Evolutionary conservation across 164 flowering plant genomes (phyloP), one percentile per base, ranked within the genome.

Genomic region (Chimonanthus praecox): DNA sequence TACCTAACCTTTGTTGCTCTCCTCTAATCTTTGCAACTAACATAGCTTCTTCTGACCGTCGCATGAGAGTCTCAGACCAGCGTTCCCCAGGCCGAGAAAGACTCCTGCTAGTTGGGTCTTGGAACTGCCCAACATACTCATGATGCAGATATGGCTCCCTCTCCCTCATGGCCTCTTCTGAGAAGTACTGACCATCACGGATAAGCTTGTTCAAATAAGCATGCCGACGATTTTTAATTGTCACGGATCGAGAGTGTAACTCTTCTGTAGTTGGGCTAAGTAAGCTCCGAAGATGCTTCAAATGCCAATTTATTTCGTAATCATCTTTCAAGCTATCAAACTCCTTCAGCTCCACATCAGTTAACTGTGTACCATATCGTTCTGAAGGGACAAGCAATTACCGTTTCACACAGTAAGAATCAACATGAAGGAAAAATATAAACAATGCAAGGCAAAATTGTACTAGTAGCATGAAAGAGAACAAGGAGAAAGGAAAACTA

Each of bases 161-260:
- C 79, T 92, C 99, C 83, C 99, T 85, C 99, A 95, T 95, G 0
- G 98, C 86, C 71, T 95, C 97, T 83, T 95, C 99, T 0, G 99
- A 95, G 75, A 95, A 95, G 79, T 93, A 95, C 65, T 80, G 82
- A 68, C 98, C 98, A 18, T 85, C 96, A 33, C 16, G 47, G 1
- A 93, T 72, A 62, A 93, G 78, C 80, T 78, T 92, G 74, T 85
- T 78, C 87, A 95, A 71, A 51, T 85, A 95, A 0, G 98, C 97
- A 44, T 88, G 79, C 67, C 99, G 86, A 63, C 99, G 76, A 72
- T 95, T 95, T 84, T 90, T 93, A n/a, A 92, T 90, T 15, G 76
- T 83, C 5, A 87, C 85, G 0, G 91, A 86, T 67, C 81, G 81
- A 5, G 82, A 83, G 58, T 76, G 74, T 72, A 83, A 48, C 71